A percentile compares a stretch with the other conserved stretches of the same genome.
Evolutionary conservation across 1,139 yeast genomes (phyloP).

Genomic region (Yamadazyma diospyri): DNA sequence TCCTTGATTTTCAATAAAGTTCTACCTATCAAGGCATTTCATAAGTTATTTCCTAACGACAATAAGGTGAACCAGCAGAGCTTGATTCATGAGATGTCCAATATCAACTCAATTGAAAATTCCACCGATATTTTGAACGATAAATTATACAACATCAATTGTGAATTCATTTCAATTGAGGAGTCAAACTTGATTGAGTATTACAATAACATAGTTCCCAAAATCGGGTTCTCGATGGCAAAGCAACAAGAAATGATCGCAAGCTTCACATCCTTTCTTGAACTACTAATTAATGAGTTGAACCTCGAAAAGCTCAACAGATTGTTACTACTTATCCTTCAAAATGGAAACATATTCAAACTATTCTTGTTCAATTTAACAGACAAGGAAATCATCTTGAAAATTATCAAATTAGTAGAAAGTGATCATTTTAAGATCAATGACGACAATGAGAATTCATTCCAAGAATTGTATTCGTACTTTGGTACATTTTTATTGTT

Average conservation of each 20-base stretch:
- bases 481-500: slow-evolving; percentile 59
- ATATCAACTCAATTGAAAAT: slow-evolving; percentile 16
- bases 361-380: slow-evolving; percentile 30
- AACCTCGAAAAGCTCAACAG: slow-evolving; percentile 47
- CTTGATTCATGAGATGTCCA: slow-evolving; percentile 22
- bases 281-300: slow-evolving; percentile 36
- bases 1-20: slow-evolving; percentile 37
- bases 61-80: slow-evolving; percentile 32
- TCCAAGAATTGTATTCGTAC: slow-evolving; percentile 67
- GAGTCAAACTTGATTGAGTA: slow-evolving; percentile 49
- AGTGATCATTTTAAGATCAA: slow-evolving; percentile 30
- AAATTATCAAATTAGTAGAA: slow-evolving; percentile 34
- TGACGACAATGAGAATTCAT: slow-evolving; percentile 50
- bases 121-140: slow-evolving; percentile 23
- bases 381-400: slow-evolving; percentile 22
- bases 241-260: slow-evolving; percentile 37
- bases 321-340: slow-evolving; percentile 43
- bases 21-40: slow-evolving; percentile 42
- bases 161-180: slow-evolving; percentile 53
- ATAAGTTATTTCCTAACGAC: slow-evolving; percentile 37
- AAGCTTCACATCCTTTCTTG: slow-evolving; percentile 29
- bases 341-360: slow-evolving; percentile 39
- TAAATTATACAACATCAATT: slow-evolving; percentile 42
- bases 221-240: slow-evolving; percentile 38
- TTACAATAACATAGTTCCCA: slow-evolving; percentile 18